Evolutionary conservation across 2,329 filamentous ascomycete species (phyloP), one percentile per base, ranked within the genome.

Genomic region (Fusarium sp.): DNA sequence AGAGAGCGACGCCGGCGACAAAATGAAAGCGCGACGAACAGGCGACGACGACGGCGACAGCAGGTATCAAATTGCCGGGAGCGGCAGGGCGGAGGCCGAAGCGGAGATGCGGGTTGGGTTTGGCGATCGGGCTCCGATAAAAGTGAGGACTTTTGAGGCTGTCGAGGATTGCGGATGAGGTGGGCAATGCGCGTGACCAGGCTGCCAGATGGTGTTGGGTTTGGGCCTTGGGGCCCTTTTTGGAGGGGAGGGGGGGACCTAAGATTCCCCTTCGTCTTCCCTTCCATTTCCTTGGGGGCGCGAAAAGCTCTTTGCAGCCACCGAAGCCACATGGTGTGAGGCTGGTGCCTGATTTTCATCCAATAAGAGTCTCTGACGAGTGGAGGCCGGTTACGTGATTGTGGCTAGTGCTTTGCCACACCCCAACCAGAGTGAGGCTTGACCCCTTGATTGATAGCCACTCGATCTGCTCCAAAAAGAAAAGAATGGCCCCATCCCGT

Each of bases 141-240:
- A 65, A 67, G 68, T 73, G 68, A 70, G 67, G 73, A 75, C 72
- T 73, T 75, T 76, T 75, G 73, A 75, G 68, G 75, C 70, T 74
- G 75, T 77, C 73, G 64, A 75, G 72, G 70, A 73, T 73, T 75
- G 75, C 71, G 67, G 75, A 74, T 72, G 74, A 74, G 68, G 76
- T 74, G 77, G 77, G 75, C 75, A 78, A 79, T 78, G 77, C 77
- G 77, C 77, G 77, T 79, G 77, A 79, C 77, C 73, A 75, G 73
- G 75, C 72, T 72, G 73, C 74, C 74, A 73, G 74, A 75, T 74
- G 73, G 73, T 73, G 73, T 76, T 73, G 73, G 73, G 71, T 71
- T 76, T 74, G 65, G 71, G 70, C 64, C 64, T 72, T 73, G 55
- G 69, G 59, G 54, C 36, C 66, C 65, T 54, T 64, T 62, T 56